These are phyloP conservation scores for Citrus reticulata DNA, from an alignment of 345 rosid genomes.

Conservation along the genomic window DNA sequence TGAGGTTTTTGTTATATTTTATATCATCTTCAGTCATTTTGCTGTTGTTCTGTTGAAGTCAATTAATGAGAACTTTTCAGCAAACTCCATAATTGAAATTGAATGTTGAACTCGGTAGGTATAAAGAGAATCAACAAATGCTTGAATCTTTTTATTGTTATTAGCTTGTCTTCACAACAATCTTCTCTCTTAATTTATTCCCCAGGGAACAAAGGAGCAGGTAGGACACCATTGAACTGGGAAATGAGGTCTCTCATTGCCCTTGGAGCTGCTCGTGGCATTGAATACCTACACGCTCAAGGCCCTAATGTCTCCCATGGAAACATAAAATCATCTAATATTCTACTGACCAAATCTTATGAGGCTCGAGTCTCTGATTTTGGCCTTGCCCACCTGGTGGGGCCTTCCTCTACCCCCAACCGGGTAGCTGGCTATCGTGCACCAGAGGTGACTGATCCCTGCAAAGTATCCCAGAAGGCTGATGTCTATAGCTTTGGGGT, in stretches of 20 bases:
- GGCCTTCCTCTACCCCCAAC: slow-evolving; percentile 67
- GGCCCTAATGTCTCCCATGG: slow-evolving; percentile 82
- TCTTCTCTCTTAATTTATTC: slow-evolving; percentile 1
- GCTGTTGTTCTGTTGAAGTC: too few relatives aligned
- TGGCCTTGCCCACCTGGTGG: slow-evolving; percentile 79
- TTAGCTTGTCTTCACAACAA: not conserved
- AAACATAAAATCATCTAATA: slow-evolving; percentile 85
- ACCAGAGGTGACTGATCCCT: slow-evolving; percentile 90
- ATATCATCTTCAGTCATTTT: not conserved
- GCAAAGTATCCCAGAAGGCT: slow-evolving; percentile 86
- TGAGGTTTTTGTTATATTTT: not conserved
- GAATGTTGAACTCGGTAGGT: not conserved
- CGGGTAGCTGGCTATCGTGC: slow-evolving; percentile 88
- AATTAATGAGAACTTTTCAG: not conserved
- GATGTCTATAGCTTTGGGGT: slow-evolving; percentile 97
- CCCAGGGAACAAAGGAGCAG: slow-evolving; percentile 90
- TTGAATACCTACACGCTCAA: slow-evolving; percentile 82
- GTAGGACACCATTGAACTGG: slow-evolving; percentile 88
- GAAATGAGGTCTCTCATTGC: slow-evolving; percentile 71
- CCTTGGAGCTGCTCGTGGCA: slow-evolving; percentile 82
- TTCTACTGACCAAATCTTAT: slow-evolving; percentile 68
- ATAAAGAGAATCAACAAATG: not conserved
- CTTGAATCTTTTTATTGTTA: not conserved
- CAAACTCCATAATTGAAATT: not conserved
- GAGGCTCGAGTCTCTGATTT: slow-evolving; percentile 92